phyloP scores from a whole-genome alignment of 2,329 filamentous ascomycete species.

The Fusarium subglutinans region DNA sequence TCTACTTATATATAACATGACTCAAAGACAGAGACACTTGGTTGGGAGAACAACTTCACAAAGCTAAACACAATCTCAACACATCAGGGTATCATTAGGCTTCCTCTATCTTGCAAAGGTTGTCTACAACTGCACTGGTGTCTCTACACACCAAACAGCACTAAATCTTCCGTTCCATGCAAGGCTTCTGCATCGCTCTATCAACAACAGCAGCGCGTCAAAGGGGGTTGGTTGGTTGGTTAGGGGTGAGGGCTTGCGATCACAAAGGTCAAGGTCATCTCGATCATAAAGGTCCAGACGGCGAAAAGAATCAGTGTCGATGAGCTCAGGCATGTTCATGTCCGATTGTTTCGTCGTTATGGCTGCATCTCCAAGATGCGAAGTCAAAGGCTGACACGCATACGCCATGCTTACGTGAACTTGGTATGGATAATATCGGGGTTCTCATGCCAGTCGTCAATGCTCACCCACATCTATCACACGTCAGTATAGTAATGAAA shows the following conservation, averaged over 20 bases:
- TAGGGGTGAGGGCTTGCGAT: conserved; percentile 16
- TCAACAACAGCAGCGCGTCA: conserved; percentile 17
- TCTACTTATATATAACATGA: neutral
- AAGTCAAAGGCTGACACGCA: conserved; percentile 1
- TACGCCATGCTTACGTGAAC: conserved; percentile 72
- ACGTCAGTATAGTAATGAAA: conserved; percentile 20
- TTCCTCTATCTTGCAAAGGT: conserved; percentile 45
- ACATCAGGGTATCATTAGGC: conserved; percentile 54
- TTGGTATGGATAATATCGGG: conserved; percentile 99
- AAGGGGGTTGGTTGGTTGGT: conserved; percentile 6
- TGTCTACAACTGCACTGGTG: conserved; percentile 33
- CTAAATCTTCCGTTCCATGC: conserved; percentile 31
- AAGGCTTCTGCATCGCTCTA: conserved; percentile 28
- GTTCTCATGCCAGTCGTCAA: conserved; percentile 99
- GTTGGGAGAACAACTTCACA: neutral
- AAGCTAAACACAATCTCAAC: conserved; percentile 24
- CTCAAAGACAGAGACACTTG: neutral
- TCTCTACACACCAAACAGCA: conserved; percentile 23
- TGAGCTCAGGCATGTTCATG: neutral
- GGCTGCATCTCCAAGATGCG: conserved; percentile 20
- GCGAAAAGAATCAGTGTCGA: neutral
- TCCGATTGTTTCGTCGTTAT: conserved; percentile 14
- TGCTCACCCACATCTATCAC: conserved; percentile 96
- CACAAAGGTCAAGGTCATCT: conserved; percentile 26
- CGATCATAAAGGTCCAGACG: conserved; percentile 25